Conservation (phyloP, 2,329 filamentous ascomycete species). For the Cladosporium sp. region DNA sequence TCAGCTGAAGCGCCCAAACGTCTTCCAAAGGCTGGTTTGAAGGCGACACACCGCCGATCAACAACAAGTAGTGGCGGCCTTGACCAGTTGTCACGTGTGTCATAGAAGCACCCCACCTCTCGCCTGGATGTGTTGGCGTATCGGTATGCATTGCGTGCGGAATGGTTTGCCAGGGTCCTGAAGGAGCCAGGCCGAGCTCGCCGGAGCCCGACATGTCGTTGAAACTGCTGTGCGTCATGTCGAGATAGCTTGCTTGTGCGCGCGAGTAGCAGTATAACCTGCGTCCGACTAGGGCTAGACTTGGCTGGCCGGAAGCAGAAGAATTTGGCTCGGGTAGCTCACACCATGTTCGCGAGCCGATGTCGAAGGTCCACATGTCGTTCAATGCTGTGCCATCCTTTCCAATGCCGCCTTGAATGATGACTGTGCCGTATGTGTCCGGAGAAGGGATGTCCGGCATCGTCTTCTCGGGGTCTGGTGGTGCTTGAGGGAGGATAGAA, state of each 20-base stretch:
- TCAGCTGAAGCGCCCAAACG: constrained; percentile 52
- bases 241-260: constrained; percentile 18
- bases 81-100: constrained; percentile 48
- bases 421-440: constrained; percentile 46
- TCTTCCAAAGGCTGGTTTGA: constrained; percentile 32
- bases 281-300: constrained; percentile 42
- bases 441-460: constrained; percentile 39
- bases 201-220: constrained; percentile 13
- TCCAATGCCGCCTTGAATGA: constrained; percentile 47
- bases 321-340: constrained; percentile 41
- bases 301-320: constrained; percentile 29
- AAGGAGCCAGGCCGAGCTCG: constrained; percentile 19
- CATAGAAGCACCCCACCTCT: constrained; percentile 42
- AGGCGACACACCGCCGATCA: constrained; percentile 43
- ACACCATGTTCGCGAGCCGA: constrained; percentile 44
- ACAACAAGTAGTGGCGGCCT: constrained; percentile 50
- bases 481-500: constrained; percentile 33
- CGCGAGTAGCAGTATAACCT: constrained; percentile 33
- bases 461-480: constrained; percentile 37
- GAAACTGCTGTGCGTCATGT: constrained; percentile 16
- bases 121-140: constrained; percentile 36
- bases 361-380: constrained; percentile 41
- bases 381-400: constrained; percentile 27
- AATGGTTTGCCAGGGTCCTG: constrained; percentile 38
- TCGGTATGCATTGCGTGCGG: constrained; percentile 36